Evolutionary conservation across 257 asterid species (phyloP), one percentile per base, ranked within the genome.

Genomic region (Nicotiana tabacum): DNA sequence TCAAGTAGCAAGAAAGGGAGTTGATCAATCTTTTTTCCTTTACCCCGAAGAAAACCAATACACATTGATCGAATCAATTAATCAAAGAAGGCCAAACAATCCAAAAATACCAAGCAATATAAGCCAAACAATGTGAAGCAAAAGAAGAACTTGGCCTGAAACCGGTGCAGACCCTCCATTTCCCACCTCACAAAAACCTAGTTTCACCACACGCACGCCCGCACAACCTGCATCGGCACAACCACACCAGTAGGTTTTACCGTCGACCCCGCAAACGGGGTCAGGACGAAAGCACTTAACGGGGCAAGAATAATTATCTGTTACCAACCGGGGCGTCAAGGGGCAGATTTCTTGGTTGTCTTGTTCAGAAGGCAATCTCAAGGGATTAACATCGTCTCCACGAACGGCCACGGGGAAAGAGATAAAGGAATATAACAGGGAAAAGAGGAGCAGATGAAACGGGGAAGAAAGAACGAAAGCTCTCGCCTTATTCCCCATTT

Each of bases 221-320:
- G 91, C 93, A 84, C 99, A 95, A 62, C 82, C 91, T 18, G 98
- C 99, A 72, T 95, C 99, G 18, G 92, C 91, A 87, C 99, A 95
- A 72, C 99, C 99, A 85, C 99, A 95, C 99, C 99, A 95, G 76
- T 95, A 95, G 82, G 98, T 95, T 60, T 90, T 86, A 57, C 98
- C 97, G 74, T 95, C 95, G 24, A 82, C 89, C 15, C 98, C 99
- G 83, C 99, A 95, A 18, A 94, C 98, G 60, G 99, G 99, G 77
- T 94, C 96, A 32, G 98, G 89, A 3, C 97, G 92, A 89, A 95
- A 95, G 82, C 99, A 95, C 78, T 92, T 95, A 24, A 92, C 89
- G 21, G 98, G 98, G 83, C 97, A 95, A 12, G 83, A 83, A 18
- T 80, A 51, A 76, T 76, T 1, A 16, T 51, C 16, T 15, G 11